Evolutionary conservation across 768 basidiomycete genomes (phyloP), one percentile per base, ranked within the genome.

Genomic region (Lyophyllum atratum): DNA sequence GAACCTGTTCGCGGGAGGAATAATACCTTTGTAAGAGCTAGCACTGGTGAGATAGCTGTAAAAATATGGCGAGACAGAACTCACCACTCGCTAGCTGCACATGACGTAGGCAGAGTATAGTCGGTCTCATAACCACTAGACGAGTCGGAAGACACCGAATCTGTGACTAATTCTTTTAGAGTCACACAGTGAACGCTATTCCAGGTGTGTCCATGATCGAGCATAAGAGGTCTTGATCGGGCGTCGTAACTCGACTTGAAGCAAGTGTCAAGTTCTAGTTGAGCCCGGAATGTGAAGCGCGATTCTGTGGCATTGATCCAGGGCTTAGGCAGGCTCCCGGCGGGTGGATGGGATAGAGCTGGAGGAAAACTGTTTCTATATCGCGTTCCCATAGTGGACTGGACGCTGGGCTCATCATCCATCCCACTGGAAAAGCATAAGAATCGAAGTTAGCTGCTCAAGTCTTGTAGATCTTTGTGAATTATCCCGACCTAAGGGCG

Each of bases 401-500:
- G 46, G 19, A 19, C 8, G 26, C 26, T 28, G n/a, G 25, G 33
- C 21, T 50, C 33, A 2, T 50, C 33, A 2, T 31, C 31, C 21
- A 24, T 24, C 22, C 39, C 49, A 37, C 49, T 50, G 19, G 17
- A 4, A 19, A 19, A 34, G 34, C 8, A 19, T 5, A 50, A 31
- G 12, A 21, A 29, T 10, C 7, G 10, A 21, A 19, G 24, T 34
- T 11, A 50, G 10, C 17, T 4, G 39, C n/a, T 40, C 29, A 10
- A 2, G 4, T 40, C 39, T n/a, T 40, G 11, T 7, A 40, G 17
- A n/a, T 19, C 4, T 10, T 9, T n/a, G n/a, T 21, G 3, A 26
- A 31, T 26, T 21, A 26, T 34, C 14, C 26, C 17, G 56, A 64
- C 63, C 55, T 44, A 21, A 57, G n/a, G 21, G 57, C 58, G 4